Base-by-base conservation (phyloP, 768 basidiomycete species). In the Hirschioporus abietinus region DNA sequence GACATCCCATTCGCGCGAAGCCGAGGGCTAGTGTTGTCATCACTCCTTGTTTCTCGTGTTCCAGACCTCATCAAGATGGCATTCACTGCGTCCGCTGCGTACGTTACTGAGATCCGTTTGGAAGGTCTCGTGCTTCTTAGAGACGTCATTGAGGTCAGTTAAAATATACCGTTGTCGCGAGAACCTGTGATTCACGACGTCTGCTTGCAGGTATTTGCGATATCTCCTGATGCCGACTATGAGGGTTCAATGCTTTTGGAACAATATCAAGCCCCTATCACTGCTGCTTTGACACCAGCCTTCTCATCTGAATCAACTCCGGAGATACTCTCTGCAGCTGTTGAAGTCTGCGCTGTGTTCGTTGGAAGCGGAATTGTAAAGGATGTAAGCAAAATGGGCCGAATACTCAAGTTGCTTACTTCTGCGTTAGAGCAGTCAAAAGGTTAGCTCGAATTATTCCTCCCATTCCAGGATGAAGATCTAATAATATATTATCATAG, bases 181-280 rank as follows among this genome's bases (percentile, higher is more conserved):
- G 15, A 8, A 20, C 23, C 35, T 65, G 8, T 35, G 58, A 6
- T 1, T n/a, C 18, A 15, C 20, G 60, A 27, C 60, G 35, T 64
- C 24, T 23, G 17, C 23, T 18, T n/a, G 0, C 66, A 98, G 96
- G 86, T 90, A 65, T 99, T 99, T 76, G 86, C 93, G 1, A 77
- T 81, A 30, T 85, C 92, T 7, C 92, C 93, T 0, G 97, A 99
- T 77, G 93, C 95, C 1, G 95, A 95, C 64, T 99, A 94, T 71
- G 91, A 93, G 35, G 93, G 93, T 67, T 88, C 92, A 0, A 81
- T 96, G 6, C 80, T 99, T 1, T 85, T 99, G 15, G 96, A 99
- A 74, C 97, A 99, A 75, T 92, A 97, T 76, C 97, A 99, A 78
- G 96, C 97, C 0, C 96, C 97, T 0, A 96, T 99, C 67, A 97